Evolutionary conservation across 352 stramenopile genomes (phyloP).

Genomic region (Globisporangium nagaii): DNA sequence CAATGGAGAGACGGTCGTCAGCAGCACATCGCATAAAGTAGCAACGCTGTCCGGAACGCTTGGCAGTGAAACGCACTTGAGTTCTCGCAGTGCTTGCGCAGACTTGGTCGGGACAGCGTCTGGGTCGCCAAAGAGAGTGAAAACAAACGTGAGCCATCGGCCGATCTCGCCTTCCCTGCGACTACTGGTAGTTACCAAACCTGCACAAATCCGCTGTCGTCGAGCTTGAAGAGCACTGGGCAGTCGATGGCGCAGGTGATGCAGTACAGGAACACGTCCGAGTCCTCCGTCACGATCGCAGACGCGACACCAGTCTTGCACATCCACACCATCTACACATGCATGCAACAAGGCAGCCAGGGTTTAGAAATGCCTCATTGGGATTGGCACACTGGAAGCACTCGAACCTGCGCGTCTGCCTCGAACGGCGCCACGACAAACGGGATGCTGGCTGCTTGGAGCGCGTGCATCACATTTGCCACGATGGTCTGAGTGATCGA

Average conservation of each 20-base stretch:
- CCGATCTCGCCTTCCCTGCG: too few relatives aligned
- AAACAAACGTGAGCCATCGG: not conserved
- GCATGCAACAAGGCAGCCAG: too few relatives aligned
- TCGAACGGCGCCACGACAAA: constrained; percentile 78
- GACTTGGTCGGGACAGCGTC: constrained; percentile 48
- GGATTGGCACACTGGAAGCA: too few relatives aligned
- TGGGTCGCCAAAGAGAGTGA: constrained; percentile 11
- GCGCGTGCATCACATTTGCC: constrained; percentile 45
- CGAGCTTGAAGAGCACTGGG: constrained; percentile 68
- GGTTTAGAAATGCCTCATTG: not conserved
- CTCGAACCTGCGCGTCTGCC: constrained; percentile 48
- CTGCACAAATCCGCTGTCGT: constrained; percentile 56
- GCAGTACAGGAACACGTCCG: constrained; percentile 76
- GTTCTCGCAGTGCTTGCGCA: constrained; percentile 35
- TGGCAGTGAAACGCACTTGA: constrained; percentile 35
- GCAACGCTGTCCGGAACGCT: too few relatives aligned
- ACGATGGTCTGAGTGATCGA: constrained; percentile 64
- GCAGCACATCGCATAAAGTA: not conserved
- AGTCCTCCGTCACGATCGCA: constrained; percentile 79
- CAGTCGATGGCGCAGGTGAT: constrained; percentile 37
- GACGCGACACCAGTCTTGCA: constrained; percentile 49
- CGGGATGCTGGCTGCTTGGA: constrained; percentile 32
- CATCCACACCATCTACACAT: constrained; percentile 68
- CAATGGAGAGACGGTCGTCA: not conserved
- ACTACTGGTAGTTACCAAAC: constrained; percentile 2